These are phyloP conservation scores for Carnegiea gigantea DNA, from an alignment of 179 eudicot species.

Conservation along the genomic window DNA sequence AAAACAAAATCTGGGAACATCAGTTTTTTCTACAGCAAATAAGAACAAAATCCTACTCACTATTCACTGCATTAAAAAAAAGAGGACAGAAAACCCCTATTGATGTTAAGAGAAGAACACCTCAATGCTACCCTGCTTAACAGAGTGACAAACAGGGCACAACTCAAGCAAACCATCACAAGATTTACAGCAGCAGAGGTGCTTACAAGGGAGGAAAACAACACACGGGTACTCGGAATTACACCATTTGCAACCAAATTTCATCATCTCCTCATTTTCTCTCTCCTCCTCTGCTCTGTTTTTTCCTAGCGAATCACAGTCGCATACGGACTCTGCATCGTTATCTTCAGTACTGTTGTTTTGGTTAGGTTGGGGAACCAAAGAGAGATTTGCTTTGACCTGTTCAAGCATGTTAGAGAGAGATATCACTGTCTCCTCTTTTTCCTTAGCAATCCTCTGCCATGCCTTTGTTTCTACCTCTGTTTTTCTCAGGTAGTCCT, in stretches of 20 bases:
- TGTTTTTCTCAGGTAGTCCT: constrained; percentile 32
- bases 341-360: background rate
- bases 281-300: no score
- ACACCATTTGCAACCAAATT: constrained; percentile 43
- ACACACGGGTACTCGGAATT: constrained; percentile 32
- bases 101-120: constrained; percentile 21
- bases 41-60: background rate
- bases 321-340: constrained; percentile 46
- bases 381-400: constrained; percentile 18
- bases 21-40: background rate
- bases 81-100: background rate
- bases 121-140: constrained; percentile 45
- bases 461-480: constrained; percentile 41
- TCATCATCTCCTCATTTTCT: background rate
- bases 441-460: constrained; percentile 49
- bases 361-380: constrained; percentile 2
- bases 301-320: constrained; percentile 22
- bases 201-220: constrained; percentile 65
- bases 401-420: constrained; percentile 36
- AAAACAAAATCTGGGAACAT: constrained; percentile 10
- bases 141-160: constrained; percentile 56
- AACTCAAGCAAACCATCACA: constrained; percentile 40
- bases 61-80: background rate
- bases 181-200: constrained; percentile 52
- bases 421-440: constrained; percentile 29